These are phyloP conservation scores for Elsinoe batatas DNA, from an alignment of 2,329 filamentous ascomycete genomes.

Conservation along the genomic window DNA sequence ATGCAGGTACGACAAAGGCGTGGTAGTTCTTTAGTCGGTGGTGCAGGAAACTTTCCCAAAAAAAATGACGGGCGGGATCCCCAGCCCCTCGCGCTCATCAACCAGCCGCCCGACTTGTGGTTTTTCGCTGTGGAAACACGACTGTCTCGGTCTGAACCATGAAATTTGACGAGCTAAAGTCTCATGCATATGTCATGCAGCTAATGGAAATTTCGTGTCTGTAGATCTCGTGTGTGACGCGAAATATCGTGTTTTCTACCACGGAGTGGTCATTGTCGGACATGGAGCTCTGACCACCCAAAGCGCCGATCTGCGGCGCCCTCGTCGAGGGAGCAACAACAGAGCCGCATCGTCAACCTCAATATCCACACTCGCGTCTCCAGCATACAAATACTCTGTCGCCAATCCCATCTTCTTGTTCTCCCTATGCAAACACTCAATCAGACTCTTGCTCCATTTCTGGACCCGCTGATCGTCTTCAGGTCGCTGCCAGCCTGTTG, in stretches of 20 bases:
- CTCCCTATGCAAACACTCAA: background rate
- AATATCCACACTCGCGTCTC: slow-evolving; percentile 33
- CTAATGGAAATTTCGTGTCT: background rate
- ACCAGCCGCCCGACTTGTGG: slow-evolving; percentile 5
- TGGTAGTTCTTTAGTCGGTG: background rate
- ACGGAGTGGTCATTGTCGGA: background rate
- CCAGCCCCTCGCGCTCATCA: background rate
- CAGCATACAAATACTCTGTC: slow-evolving; percentile 35
- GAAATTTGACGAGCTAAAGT: background rate
- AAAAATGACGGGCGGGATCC: background rate
- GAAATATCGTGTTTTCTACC: background rate
- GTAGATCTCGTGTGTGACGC: background rate
- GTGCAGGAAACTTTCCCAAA: background rate
- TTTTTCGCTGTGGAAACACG: background rate
- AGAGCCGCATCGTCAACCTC: background rate
- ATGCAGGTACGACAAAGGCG: slow-evolving; percentile 5
- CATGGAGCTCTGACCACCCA: background rate
- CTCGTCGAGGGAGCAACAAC: slow-evolving; percentile 2
- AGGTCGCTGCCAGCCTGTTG: background rate
- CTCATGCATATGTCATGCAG: slow-evolving; percentile 1
- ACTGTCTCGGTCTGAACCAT: background rate
- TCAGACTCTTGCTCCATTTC: background rate
- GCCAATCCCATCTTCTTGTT: background rate
- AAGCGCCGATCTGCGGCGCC: background rate
- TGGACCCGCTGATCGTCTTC: background rate